Conservation (phyloP, 352 stramenopile species). For the Phytophthora meadii region DNA sequence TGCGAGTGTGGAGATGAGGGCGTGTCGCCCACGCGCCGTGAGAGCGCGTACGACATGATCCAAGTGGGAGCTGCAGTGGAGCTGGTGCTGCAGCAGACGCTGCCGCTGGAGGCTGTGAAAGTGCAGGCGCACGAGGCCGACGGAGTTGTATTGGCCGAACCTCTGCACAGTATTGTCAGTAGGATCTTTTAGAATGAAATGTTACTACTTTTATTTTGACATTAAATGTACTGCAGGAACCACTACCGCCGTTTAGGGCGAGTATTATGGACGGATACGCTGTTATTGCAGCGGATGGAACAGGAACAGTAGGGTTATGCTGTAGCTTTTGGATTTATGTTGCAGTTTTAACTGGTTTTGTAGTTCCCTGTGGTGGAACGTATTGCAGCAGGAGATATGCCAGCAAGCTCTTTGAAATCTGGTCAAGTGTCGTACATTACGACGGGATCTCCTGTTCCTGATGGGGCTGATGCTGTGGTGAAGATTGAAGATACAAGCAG, state of each 20-base stretch:
- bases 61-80: slow-evolving; percentile 61
- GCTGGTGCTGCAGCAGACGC: slow-evolving; percentile 54
- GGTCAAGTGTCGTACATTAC: slow-evolving; percentile 93
- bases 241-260: slow-evolving; percentile 95
- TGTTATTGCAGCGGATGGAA: slow-evolving; percentile 86
- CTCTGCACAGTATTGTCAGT: slow-evolving; percentile 48
- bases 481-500: slow-evolving; percentile 94
- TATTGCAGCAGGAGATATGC: slow-evolving; percentile 73
- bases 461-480: slow-evolving; percentile 92
- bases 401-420: slow-evolving; percentile 40
- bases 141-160: slow-evolving; percentile 62
- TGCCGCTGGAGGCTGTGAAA: slow-evolving; percentile 44
- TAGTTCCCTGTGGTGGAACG: slow-evolving; percentile 75
- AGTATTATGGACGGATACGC: slow-evolving; percentile 99
- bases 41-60: slow-evolving; percentile 85
- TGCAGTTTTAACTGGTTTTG: neutral
- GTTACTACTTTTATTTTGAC: neutral
- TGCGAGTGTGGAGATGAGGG: slow-evolving; percentile 60
- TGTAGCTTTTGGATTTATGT: neutral
- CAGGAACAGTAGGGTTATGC: slow-evolving; percentile 54
- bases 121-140: slow-evolving; percentile 48
- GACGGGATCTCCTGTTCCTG: slow-evolving; percentile 93
- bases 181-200: neutral
- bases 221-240: slow-evolving; percentile 48
- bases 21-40: slow-evolving; percentile 54